Evolutionary conservation across 176 grass and related monocot genomes (phyloP), one percentile per base, ranked within the genome.

Genomic region (Puya raimondii): DNA sequence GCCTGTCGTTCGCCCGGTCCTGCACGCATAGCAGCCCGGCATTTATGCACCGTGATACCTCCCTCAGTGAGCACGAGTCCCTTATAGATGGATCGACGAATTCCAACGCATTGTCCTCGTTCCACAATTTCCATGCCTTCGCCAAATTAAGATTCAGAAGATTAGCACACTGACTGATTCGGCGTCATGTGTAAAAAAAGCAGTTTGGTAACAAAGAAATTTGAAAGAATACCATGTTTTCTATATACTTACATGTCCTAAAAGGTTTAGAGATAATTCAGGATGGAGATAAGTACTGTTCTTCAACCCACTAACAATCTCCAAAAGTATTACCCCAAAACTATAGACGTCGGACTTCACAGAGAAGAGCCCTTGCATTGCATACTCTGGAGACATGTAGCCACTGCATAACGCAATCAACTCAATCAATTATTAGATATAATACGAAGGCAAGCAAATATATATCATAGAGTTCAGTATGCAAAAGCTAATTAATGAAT

Each of bases 71-170:
- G 3, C 67, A 82, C 48, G 66, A 77, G 21, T 70, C 69, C 23
- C 48, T 15, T 47, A 85, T 53, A 12, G 48, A 78, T 20, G 72
- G 54, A n/a, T 91, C 82, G 2, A 66, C 15, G 57, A 91, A 76
- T 11, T 85, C 67, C 0, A 59, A 10, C 4, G 47, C 50, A 14
- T 75, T 82, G 12, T 67, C 82, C 75, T 88, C 79, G 2, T 84
- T 76, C 88, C 88, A 91, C 13, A 88, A 67, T 16, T 70, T 73
- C 79, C 82, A 91, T 53, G 84, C 84, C 88, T 87, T 42, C 49
- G 56, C 26, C 2, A 68, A 33, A 10, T 23, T 73, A 70, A 65
- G 51, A n/a, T 68, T 71, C 42, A 14, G 13, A 27, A 23, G 12
- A 6, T 67, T 3, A 68, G 67, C 11, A 22, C 49, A 12, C 4